A percentile compares a stretch with the other conserved stretches of the same genome.
phyloP scores from a whole-genome alignment of 176 grass and related monocot species.

The Zea mays region Zm-B73-REFERENCE-NAM-5.0 NC_050104.1:142327501-142328000 shows the following conservation, averaged over 20 bases:
- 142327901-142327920: conserved; percentile 8
- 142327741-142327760: neutral
- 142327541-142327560: neutral
- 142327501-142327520: neutral
- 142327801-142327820: neutral
- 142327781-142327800: neutral
- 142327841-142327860: conserved; percentile 18
- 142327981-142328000: neutral
- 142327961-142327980: conserved; percentile 10
- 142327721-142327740: conserved; percentile 16
- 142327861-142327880: neutral
- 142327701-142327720: neutral
- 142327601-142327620: neutral
- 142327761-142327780: conserved; percentile 43
- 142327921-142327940: neutral
- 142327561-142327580: too few relatives aligned
- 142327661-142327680: neutral
- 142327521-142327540: too few relatives aligned
- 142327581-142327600: neutral
- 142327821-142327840: conserved; percentile 42
- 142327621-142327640: neutral
- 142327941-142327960: neutral
- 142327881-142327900: conserved; percentile 27
- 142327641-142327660: neutral
- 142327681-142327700: neutral